These are phyloP conservation scores for Boletus rex-veris DNA, from an alignment of 768 basidiomycete genomes.

Conservation along the genomic window DNA sequence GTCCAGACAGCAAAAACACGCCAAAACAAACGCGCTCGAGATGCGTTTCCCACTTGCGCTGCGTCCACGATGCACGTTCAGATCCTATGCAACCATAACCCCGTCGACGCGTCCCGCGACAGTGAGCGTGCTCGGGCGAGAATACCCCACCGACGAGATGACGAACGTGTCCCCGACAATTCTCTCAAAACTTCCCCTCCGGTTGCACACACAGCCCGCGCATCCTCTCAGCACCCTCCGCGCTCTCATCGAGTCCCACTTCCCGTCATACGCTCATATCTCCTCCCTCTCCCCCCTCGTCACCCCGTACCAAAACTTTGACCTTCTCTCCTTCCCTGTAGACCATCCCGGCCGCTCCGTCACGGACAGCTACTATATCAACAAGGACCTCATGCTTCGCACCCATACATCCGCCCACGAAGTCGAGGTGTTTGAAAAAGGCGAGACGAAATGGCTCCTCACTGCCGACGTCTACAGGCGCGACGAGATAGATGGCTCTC, in stretches of 20 bases:
- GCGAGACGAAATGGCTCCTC: slow-evolving; percentile 81
- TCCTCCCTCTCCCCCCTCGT: slow-evolving; percentile 86
- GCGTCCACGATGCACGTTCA: neutral
- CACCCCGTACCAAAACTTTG: slow-evolving; percentile 89
- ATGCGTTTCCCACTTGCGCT: slow-evolving; percentile 16
- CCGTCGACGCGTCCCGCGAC: slow-evolving; percentile 9
- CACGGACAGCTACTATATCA: slow-evolving; percentile 96
- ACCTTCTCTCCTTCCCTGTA: slow-evolving; percentile 88
- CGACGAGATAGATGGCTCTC: slow-evolving; percentile 95
- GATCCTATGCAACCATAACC: slow-evolving; percentile 8
- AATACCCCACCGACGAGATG: slow-evolving; percentile 71
- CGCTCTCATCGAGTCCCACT: slow-evolving; percentile 80
- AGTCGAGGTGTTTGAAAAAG: slow-evolving; percentile 80
- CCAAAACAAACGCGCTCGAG: slow-evolving; percentile 20
- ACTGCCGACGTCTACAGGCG: slow-evolving; percentile 97
- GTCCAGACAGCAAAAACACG: slow-evolving; percentile 8
- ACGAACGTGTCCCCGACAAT: slow-evolving; percentile 89
- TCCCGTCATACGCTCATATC: slow-evolving; percentile 65
- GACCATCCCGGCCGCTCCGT: slow-evolving; percentile 91
- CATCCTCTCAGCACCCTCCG: slow-evolving; percentile 91
- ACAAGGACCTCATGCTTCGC: slow-evolving; percentile 84
- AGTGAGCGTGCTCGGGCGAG: slow-evolving; percentile 55
- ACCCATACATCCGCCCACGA: slow-evolving; percentile 99
- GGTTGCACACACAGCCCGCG: slow-evolving; percentile 67
- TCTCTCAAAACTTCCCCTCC: slow-evolving; percentile 70